Evolutionary conservation across 257 asterid genomes (phyloP).

Genomic region (Przewalskia tangutica): DNA sequence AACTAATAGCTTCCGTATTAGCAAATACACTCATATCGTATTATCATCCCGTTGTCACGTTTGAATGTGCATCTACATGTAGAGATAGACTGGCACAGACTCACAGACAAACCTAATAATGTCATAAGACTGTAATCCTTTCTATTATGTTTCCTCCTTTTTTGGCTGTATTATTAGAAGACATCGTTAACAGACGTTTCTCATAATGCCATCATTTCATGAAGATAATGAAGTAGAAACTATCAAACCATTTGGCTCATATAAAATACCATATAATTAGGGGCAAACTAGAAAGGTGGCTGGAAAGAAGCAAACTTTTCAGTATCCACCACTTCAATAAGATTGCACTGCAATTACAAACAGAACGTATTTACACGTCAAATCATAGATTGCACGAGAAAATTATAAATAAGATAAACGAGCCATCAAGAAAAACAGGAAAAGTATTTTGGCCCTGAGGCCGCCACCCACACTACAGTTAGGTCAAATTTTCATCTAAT

Average conservation of each 20-base stretch:
- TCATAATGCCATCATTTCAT: not conserved
- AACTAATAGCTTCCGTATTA: not conserved
- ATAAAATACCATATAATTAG: not conserved
- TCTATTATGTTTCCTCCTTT: not conserved
- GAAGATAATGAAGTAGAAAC: not conserved
- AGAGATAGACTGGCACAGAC: not conserved
- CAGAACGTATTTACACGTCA: conserved; percentile 12
- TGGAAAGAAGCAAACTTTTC: not conserved
- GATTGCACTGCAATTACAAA: not conserved
- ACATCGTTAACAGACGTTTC: not conserved
- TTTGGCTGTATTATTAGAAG: not conserved
- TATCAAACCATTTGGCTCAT: not conserved
- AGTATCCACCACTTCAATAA: not conserved
- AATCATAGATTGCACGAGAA: conserved; percentile 9
- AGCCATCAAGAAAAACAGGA: conserved; percentile 1
- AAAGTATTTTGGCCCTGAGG: not conserved
- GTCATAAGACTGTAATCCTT: not conserved
- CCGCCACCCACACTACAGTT: conserved; percentile 1
- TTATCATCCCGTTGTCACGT: too few relatives aligned
- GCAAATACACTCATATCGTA: not conserved
- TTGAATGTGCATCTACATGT: not conserved
- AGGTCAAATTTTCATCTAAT: not conserved
- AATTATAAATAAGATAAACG: not conserved
- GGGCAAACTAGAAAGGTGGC: not conserved
- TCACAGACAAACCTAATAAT: not conserved